Conservation (phyloP, 768 basidiomycete genomes). For the Tulasnella sp. region DNA sequence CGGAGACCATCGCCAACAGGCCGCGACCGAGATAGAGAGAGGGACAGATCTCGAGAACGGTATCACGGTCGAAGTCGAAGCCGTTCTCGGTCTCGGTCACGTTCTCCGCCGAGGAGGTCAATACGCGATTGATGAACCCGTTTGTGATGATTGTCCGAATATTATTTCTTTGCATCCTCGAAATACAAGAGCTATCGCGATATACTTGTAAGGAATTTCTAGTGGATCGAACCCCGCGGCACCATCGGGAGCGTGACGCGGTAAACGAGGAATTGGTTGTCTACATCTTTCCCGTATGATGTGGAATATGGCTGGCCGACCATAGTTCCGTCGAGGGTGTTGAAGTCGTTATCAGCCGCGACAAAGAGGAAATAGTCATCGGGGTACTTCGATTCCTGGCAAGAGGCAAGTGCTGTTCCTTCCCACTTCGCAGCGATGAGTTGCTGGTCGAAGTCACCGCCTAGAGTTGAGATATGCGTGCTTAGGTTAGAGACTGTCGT, state of each 20-base stretch:
- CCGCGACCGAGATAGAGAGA: constrained; percentile 9
- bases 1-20: constrained; percentile 15
- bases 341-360: constrained; percentile 63
- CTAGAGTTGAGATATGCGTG: constrained; percentile 37
- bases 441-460: constrained; percentile 48
- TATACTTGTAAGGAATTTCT: not conserved
- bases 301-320: constrained; percentile 52
- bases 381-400: constrained; percentile 49
- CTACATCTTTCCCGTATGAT: constrained; percentile 47
- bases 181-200: not conserved
- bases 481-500: not conserved
- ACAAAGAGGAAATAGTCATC: constrained; percentile 68
- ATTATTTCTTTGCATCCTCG: not conserved
- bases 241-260: constrained; percentile 53
- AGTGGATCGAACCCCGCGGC: constrained; percentile 16
- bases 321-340: constrained; percentile 53
- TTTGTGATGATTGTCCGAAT: not conserved
- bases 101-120: constrained; percentile 7
- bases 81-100: constrained; percentile 9
- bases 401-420: constrained; percentile 56
- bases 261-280: constrained; percentile 62
- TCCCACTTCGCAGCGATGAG: constrained; percentile 70
- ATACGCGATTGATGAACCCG: not conserved
- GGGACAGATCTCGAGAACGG: constrained; percentile 15
- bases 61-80: constrained; percentile 15